Base-by-base conservation (phyloP, 2,329 filamentous ascomycete species). In the Arthrinium phaeospermum region DNA sequence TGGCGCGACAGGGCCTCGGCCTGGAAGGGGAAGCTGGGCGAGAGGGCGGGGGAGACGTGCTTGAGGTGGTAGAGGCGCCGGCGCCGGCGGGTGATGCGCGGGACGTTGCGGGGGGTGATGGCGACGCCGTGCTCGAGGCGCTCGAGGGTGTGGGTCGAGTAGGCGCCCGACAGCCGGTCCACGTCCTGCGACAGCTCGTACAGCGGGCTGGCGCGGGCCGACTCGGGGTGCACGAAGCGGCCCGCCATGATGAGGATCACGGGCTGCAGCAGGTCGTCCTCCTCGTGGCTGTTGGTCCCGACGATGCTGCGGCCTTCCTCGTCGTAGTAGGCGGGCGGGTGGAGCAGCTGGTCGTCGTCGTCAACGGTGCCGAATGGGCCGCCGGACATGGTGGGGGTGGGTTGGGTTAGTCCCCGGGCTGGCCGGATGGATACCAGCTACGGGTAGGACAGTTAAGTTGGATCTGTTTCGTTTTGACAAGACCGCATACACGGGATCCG, bases 171-270 rank as follows among this genome's bases (percentile, higher is more conserved):
- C 45, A 69, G 67, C 67, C 47, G 45, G 45, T 46, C 45, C 24
- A 69, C 47, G 67, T 69, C 67, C 67, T 69, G 67, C 45, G 67
- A 46, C 45, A 69, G 45, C 67, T 49, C 67, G 67, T 47, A 69
- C 45, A 69, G 67, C 22, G 67, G 67, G 44, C 27, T 34, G 8
- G 67, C 19, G 16, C 7, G 14, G 2, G 67, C 67, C 45, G 67
- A 49, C 67, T 69, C 67, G 3, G 67, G 27, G 34, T 69, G 47
- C 10, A 69, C 47, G 67, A 69, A 69, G 24, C 67, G 67, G 27
- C 67, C 67, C 27, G 27, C 45, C 67, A 69, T 49, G 67, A 69
- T 24, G 14, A 69, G 67, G 45, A 69, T 69, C 45, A 69, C 67
- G 7, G 67, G 67, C 45, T n/a, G 67, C 16, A 69, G 10, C 10